Conservation (phyloP, 495 filamentous ascomycete species). For the Oidiodendron maius region DNA sequence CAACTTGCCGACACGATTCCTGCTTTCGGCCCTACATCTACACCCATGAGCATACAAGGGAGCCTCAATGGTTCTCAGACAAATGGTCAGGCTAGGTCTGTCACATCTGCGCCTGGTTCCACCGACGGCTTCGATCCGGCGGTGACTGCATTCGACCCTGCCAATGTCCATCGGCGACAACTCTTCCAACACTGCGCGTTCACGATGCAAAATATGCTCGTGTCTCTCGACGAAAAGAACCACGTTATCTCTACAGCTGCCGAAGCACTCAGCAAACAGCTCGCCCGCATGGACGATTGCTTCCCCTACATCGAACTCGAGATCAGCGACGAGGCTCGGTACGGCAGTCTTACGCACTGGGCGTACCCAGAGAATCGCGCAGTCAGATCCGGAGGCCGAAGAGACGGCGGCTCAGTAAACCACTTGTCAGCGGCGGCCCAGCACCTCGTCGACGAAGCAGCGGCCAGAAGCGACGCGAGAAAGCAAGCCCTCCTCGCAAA, state of each 20-base stretch:
- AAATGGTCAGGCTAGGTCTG: slow-evolving; percentile 21
- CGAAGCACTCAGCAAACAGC: slow-evolving; percentile 79
- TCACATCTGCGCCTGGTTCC: slow-evolving; percentile 28
- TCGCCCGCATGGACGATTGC: slow-evolving; percentile 74
- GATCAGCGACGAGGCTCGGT: slow-evolving; percentile 89
- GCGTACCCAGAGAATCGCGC: slow-evolving; percentile 83
- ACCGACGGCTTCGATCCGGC: slow-evolving; percentile 29
- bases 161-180: slow-evolving; percentile 53
- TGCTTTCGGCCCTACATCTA: slow-evolving; percentile 29
- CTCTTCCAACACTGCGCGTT: slow-evolving; percentile 54
- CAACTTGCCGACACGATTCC: slow-evolving; percentile 23
- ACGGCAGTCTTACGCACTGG: slow-evolving; percentile 90
- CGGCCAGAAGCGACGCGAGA: slow-evolving; percentile 70
- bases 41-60: slow-evolving; percentile 30
- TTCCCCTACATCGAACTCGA: slow-evolving; percentile 80
- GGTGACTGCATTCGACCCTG: slow-evolving; percentile 33
- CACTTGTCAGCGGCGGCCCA: slow-evolving; percentile 62
- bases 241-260: slow-evolving; percentile 88
- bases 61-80: slow-evolving; percentile 32
- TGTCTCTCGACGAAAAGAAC: slow-evolving; percentile 91
- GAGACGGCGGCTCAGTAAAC: slow-evolving; percentile 68
- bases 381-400: slow-evolving; percentile 61
- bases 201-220: slow-evolving; percentile 69
- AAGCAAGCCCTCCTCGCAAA: slow-evolving; percentile 75
- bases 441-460: slow-evolving; percentile 70